Base-by-base conservation (phyloP, 2,329 filamentous ascomycete species). In the Aspergillus sp. region DNA sequence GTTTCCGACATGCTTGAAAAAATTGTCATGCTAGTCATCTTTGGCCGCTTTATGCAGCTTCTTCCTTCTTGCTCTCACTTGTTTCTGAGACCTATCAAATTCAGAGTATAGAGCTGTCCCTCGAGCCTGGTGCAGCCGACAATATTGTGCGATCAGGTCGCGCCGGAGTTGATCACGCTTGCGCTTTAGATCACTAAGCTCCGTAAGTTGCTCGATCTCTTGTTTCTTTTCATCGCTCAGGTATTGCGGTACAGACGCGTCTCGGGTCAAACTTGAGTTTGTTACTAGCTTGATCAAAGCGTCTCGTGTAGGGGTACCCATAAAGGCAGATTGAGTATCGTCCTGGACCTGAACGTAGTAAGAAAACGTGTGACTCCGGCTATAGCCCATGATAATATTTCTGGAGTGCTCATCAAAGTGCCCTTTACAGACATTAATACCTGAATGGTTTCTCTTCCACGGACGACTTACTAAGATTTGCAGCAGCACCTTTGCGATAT, bases 401-500 rank as follows among this genome's bases (percentile, higher is more conserved):
- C 33, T 26, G 5, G 33, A 39, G 26, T 39, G 36, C 19, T 41
- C 39, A 33, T 36, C 30, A 4, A 38, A 29, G 26, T 39, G 29
- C 24, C 30, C 39, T 39, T 22, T 10, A 22, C n/a, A 31, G 24
- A 30, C 4, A 17, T 36, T 22, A 37, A 16, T 24, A 32, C 25
- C n/a, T 14, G 14, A 24, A 30, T 14, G 14, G 15, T 17, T 24
- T n/a, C 26, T 16, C 26, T 35, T 35, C 19, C 19, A 22, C 10
- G 19, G 19, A 22, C 10, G 19, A 22, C 19, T 22, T 22, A 39
- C 37, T 41, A n/a, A 42, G 20, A n/a, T 36, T 42, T 3, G 31
- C 26, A 26, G 37, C 37, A 10, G 37, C 42, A 4, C 42, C 44
- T 42, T 45, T 47, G 5, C 38, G 36, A 22, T 47, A 47, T 31